Percentiles rank a stretch among this genome's conserved stretches.
phyloP scores from a whole-genome alignment of 2,329 filamentous ascomycete species.

The Tolypocladium paradoxum region DNA sequence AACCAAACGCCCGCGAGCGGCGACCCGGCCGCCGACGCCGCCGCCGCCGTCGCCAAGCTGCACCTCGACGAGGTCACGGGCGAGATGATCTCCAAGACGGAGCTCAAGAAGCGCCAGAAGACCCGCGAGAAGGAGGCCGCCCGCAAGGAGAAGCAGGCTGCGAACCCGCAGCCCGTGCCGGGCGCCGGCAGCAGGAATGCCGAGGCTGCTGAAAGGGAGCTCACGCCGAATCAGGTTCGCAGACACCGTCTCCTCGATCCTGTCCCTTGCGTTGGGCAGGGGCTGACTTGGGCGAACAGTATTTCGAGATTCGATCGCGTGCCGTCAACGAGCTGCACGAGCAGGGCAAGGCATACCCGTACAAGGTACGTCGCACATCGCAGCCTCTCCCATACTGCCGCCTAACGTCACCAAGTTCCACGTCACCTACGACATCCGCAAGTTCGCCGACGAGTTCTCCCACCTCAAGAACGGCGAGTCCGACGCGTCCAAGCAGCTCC shows the following conservation, averaged over 20 bases:
- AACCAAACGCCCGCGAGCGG: conserved; percentile 19
- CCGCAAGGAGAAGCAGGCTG: conserved; percentile 77
- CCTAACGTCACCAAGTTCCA: conserved; percentile 47
- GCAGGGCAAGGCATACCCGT: conserved; percentile 56
- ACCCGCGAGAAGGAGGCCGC: conserved; percentile 74
- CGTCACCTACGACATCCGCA: conserved; percentile 68
- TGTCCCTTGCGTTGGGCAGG: not conserved
- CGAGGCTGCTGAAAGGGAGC: conserved; percentile 49
- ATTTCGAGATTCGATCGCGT: conserved; percentile 91
- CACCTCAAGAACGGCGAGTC: conserved; percentile 82
- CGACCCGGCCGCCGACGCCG: conserved; percentile 35
- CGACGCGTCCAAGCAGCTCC: conserved; percentile 62
- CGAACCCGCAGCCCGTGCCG: conserved; percentile 59
- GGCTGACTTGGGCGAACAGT: conserved; percentile 26
- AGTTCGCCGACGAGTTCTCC: conserved; percentile 69
- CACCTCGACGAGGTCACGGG: conserved; percentile 89
- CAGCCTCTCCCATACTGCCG: not conserved
- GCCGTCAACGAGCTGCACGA: conserved; percentile 44
- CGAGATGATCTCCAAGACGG: conserved; percentile 73
- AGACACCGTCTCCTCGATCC: not conserved
- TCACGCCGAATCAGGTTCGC: conserved; percentile 41
- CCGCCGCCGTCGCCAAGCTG: conserved; percentile 57
- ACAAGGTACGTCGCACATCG: conserved; percentile 41
- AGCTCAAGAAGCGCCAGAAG: conserved; percentile 95
- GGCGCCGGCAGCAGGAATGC: conserved; percentile 41